Evolutionary conservation across 768 basidiomycete genomes (phyloP).

Genomic region (Chiua virens): DNA sequence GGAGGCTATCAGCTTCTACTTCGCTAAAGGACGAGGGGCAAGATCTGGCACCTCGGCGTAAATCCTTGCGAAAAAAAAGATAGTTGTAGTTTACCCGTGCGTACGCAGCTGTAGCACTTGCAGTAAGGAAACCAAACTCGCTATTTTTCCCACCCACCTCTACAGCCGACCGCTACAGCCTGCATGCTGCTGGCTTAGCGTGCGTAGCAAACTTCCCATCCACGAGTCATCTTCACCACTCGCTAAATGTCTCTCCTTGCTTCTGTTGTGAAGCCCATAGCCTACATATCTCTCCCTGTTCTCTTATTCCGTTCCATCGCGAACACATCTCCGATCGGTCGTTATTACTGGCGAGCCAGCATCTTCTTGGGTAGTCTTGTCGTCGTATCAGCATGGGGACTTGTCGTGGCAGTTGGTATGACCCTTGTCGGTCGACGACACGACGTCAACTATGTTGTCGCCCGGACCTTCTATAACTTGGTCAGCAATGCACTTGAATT

Average conservation of each 20-base stretch:
- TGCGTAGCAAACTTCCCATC: constrained; percentile 16
- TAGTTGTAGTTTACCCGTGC: not conserved
- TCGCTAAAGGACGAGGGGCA: constrained; percentile 4
- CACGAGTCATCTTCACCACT: constrained; percentile 10
- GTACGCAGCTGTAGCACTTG: too few species aligned
- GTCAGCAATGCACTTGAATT: constrained; percentile 66
- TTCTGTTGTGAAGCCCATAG: constrained; percentile 65
- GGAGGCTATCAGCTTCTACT: constrained; percentile 14
- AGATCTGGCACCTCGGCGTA: constrained; percentile 13
- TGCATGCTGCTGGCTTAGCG: constrained; percentile 27
- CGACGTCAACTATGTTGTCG: constrained; percentile 83
- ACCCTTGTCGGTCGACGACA: constrained; percentile 64
- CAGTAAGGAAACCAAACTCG: not conserved
- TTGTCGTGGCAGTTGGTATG: constrained; percentile 66
- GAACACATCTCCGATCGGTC: constrained; percentile 50
- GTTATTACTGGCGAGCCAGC: constrained; percentile 73
- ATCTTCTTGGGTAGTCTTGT: constrained; percentile 72
- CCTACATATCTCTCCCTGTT: constrained; percentile 73
- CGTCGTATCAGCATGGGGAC: constrained; percentile 69
- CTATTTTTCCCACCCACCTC: constrained; percentile 33
- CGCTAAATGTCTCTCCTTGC: constrained; percentile 61
- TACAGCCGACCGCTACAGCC: constrained; percentile 12
- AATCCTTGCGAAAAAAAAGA: constrained; percentile 19
- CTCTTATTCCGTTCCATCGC: constrained; percentile 64
- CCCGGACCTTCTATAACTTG: constrained; percentile 75